phyloP scores from a whole-genome alignment of 805 yeast species.

The Isabelozyma gotoi region DNA sequence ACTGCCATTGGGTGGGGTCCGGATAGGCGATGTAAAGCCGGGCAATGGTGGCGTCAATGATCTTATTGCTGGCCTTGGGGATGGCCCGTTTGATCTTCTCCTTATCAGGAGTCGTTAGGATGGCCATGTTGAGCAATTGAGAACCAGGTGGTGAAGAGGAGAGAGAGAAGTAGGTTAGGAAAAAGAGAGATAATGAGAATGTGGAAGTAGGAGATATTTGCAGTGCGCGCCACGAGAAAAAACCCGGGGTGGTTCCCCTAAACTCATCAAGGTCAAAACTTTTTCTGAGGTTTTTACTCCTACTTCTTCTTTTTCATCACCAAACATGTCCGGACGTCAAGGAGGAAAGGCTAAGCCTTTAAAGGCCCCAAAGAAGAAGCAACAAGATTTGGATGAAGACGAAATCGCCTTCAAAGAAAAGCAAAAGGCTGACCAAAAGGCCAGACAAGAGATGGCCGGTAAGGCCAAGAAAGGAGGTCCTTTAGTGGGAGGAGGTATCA shows the following conservation, averaged over 20 bases:
- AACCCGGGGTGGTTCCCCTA: neutral
- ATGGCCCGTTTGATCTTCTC: slow-evolving; percentile 86
- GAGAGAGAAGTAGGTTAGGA: neutral
- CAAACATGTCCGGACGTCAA: slow-evolving; percentile 87
- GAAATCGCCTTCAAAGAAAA: slow-evolving; percentile 88
- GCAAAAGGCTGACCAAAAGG: slow-evolving; percentile 93
- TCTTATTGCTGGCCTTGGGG: slow-evolving; percentile 84
- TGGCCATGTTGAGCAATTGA: slow-evolving; percentile 25
- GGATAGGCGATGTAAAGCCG: slow-evolving; percentile 89
- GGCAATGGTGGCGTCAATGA: slow-evolving; percentile 88
- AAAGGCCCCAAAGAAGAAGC: slow-evolving; percentile 81
- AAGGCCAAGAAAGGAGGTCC: slow-evolving; percentile 91
- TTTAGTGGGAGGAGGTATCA: slow-evolving; percentile 89
- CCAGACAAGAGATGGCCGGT: slow-evolving; percentile 85
- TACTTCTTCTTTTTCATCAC: neutral
- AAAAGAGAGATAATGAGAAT: neutral
- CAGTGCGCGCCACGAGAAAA: neutral
- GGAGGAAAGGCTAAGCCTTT: slow-evolving; percentile 96
- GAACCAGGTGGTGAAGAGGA: neutral
- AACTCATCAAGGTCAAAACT: neutral
- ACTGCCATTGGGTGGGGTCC: slow-evolving; percentile 74
- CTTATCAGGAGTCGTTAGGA: slow-evolving; percentile 58
- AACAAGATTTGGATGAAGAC: slow-evolving; percentile 78
- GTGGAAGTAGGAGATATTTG: neutral
- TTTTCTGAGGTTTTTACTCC: no score